Evolutionary conservation across 169 alveolate genomes (phyloP), one percentile per base, ranked within the genome.

Genomic region (Amoebophrya sp.): DNA sequence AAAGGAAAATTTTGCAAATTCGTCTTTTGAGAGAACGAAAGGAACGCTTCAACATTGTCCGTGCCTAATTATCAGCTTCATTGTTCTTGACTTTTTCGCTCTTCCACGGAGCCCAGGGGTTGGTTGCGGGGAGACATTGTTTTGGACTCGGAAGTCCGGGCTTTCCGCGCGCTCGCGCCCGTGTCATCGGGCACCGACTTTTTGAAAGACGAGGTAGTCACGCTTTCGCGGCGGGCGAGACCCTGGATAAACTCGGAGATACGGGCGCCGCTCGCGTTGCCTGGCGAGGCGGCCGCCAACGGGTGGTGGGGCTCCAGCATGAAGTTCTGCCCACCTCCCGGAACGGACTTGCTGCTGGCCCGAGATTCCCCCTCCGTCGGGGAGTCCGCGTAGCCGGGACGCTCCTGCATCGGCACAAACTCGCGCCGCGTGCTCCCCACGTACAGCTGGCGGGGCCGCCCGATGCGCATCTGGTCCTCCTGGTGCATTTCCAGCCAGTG

Each of bases 331-430:
- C 54, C 12, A 7, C 23, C 54, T 41, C 54, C 23, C 2, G 23
- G 54, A 2, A 12, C 54, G 54, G 54, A 41, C 54, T 41, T 12
- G 54, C 12, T 12, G 54, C 12, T 41, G 54, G 2, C 54, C 12
- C n/a, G n/a, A n/a, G n/a, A n/a, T n/a, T n/a, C n/a, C n/a, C n/a
- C n/a, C n/a, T n/a, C n/a, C n/a, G n/a, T n/a, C n/a, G n/a, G n/a
- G n/a, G n/a, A n/a, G n/a, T n/a, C n/a, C n/a, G n/a, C n/a, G n/a
- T n/a, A n/a, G n/a, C n/a, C n/a, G n/a, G n/a, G n/a, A n/a, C n/a
- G n/a, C n/a, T n/a, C n/a, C n/a, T n/a, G n/a, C 38, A 66, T 66
- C 96, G 53, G 39, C 95, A 93, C 97, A 97, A 96, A 0, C 98
- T 97, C 41, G 95, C 95, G 88, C 95, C 40, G 91, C 98, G 95